Conservation (phyloP, 345 rosid species). For the Pelargonium nanum region DNA sequence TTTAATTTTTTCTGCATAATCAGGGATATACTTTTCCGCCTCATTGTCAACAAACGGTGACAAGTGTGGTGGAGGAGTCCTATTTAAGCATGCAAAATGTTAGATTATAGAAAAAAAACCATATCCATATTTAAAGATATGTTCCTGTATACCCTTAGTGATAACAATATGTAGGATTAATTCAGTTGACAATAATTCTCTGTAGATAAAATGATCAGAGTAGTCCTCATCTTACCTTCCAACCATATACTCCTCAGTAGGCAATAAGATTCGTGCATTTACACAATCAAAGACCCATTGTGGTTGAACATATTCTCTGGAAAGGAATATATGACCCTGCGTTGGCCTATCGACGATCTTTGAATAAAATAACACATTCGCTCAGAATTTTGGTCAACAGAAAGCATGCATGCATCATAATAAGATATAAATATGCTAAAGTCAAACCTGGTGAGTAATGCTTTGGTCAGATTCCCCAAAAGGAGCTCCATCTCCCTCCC, state of each 20-base stretch:
- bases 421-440: not conserved
- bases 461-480: slow-evolving; percentile 63
- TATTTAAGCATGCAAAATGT: slow-evolving; percentile 15
- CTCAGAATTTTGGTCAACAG: not conserved
- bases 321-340: slow-evolving; percentile 68
- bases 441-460: slow-evolving; percentile 79
- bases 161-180: too few species aligned
- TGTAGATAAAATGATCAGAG: too few species aligned
- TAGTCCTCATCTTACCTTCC: slow-evolving; percentile 45
- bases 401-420: not conserved
- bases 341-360: slow-evolving; percentile 91
- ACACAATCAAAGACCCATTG: slow-evolving; percentile 87
- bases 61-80: slow-evolving; percentile 82
- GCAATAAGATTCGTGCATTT: slow-evolving; percentile 68
- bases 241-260: slow-evolving; percentile 55
- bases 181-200: too few species aligned
- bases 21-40: slow-evolving; percentile 85
- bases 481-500: slow-evolving; percentile 96
- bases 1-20: slow-evolving; percentile 72
- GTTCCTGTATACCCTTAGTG: too few species aligned
- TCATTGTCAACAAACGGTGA: slow-evolving; percentile 86
- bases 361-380: slow-evolving; percentile 13
- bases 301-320: slow-evolving; percentile 85
- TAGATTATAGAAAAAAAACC: not conserved
- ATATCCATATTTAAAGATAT: too few species aligned